phyloP scores from a whole-genome alignment of 2,329 filamentous ascomycete genomes.

The Periconia sp. region DNA sequence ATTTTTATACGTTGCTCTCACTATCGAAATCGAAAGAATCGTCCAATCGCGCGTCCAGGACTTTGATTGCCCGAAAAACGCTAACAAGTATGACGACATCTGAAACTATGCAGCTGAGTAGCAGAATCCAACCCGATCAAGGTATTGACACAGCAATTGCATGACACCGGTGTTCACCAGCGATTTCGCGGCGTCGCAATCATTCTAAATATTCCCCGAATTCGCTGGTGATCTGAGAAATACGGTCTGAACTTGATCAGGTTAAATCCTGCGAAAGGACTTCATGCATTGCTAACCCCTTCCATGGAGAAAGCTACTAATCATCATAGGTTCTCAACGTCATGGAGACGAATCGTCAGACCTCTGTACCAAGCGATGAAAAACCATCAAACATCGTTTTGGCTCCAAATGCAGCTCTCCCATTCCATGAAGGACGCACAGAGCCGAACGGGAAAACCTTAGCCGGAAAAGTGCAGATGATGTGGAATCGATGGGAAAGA shows the following conservation, averaged over 20 bases:
- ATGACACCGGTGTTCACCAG: constrained; percentile 43
- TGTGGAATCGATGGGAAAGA: constrained; percentile 41
- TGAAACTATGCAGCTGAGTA: constrained; percentile 34
- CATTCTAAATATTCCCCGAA: neutral
- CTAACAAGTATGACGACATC: constrained; percentile 28
- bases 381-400: constrained; percentile 24
- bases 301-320: constrained; percentile 31
- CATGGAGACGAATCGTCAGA: constrained; percentile 22
- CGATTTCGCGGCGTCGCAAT: neutral
- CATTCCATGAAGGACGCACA: constrained; percentile 14
- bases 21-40: no score
- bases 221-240: constrained; percentile 51
- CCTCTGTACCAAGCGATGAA: constrained; percentile 16
- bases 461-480: constrained; percentile 16
- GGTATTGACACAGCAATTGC: constrained; percentile 38
- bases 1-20: neutral
- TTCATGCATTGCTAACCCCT: constrained; percentile 48
- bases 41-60: no score
- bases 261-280: constrained; percentile 57
- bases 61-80: no score
- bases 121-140: constrained; percentile 40
- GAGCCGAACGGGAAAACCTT: constrained; percentile 3
- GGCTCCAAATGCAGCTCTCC: constrained; percentile 26
- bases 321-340: constrained; percentile 26
- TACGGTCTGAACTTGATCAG: constrained; percentile 59